These are phyloP conservation scores for Aaosphaeria pasadenensis DNA, from an alignment of 2,329 filamentous ascomycete species.

Conservation along the genomic window DNA sequence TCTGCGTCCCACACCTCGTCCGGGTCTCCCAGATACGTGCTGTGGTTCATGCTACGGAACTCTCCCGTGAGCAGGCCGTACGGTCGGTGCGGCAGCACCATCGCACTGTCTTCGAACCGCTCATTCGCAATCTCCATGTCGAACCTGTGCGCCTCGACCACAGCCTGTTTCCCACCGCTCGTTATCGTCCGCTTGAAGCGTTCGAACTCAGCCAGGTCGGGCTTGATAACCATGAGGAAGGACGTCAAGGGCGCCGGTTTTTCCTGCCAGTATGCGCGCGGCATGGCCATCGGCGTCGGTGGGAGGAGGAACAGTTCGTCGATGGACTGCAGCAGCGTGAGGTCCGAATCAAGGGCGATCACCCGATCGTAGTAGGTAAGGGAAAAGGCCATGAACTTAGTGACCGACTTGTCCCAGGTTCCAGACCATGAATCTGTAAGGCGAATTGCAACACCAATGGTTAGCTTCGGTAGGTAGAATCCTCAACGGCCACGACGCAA, in stretches of 20 bases:
- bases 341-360: slow-evolving; percentile 62
- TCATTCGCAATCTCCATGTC: slow-evolving; percentile 69
- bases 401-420: slow-evolving; percentile 63
- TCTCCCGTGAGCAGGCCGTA: slow-evolving; percentile 63
- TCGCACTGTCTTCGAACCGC: slow-evolving; percentile 56
- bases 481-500: slow-evolving; percentile 5
- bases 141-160: slow-evolving; percentile 43
- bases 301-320: slow-evolving; percentile 72
- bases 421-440: slow-evolving; percentile 29
- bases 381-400: slow-evolving; percentile 68
- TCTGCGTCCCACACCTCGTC: slow-evolving; percentile 60
- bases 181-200: slow-evolving; percentile 29
- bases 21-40: slow-evolving; percentile 50
- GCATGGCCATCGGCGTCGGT: slow-evolving; percentile 60
- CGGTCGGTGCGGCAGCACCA: slow-evolving; percentile 62
- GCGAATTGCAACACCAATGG: neutral
- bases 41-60: slow-evolving; percentile 56
- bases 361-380: slow-evolving; percentile 61
- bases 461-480: neutral
- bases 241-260: slow-evolving; percentile 57
- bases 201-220: slow-evolving; percentile 52
- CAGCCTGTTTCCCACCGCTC: slow-evolving; percentile 21
- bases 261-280: slow-evolving; percentile 68
- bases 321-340: slow-evolving; percentile 59
- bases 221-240: slow-evolving; percentile 61